Evolutionary conservation across 2,329 filamentous ascomycete species (phyloP), one percentile per base, ranked within the genome.

Genomic region (Hypoxylon sp.): DNA sequence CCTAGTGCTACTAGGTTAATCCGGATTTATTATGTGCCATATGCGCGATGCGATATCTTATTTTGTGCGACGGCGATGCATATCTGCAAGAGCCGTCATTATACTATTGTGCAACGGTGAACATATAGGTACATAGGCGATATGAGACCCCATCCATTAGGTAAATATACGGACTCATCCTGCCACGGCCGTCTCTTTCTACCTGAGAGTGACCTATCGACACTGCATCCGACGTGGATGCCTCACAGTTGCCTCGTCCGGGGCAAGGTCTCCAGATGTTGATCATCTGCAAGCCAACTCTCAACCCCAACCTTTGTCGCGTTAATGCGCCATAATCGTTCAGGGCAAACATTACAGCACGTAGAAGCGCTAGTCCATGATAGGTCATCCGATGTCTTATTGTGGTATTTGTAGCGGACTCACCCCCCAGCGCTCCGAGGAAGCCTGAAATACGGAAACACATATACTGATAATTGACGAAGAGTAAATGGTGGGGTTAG

Each of bases 221-320:
- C 25, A 25, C 25, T 25, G 25, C 25, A 25, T 25, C 25, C 25
- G 6, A 25, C 25, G 25, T 25, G 25, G 25, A 25, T 25, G 25
- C 6, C 25, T 25, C 25, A 25, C 23, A 25, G 23, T 25, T 25
- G 23, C 23, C n/a, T n/a, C n/a, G n/a, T 64, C 60, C 34, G 56
- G 55, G 60, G 51, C 49, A 43, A 57, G 30, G 2, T 53, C 45
- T 57, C 56, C 34, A 46, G 41, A 56, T 25, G 67, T 64, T 62
- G 63, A 69, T 66, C 59, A 65, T 63, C 58, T 68, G 69, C 69
- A 65, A 62, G 67, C 63, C 58, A 60, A 38, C 64, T 69, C 49
- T 69, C 49, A 65, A 62, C 28, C 52, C 62, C 53, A 48, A 11
- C 25, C 28, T 23, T 23, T 23, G 23, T 23, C 38, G 19, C 45